Base-by-base conservation (phyloP, 768 basidiomycete species). In the Leccinellum luteum region DNA sequence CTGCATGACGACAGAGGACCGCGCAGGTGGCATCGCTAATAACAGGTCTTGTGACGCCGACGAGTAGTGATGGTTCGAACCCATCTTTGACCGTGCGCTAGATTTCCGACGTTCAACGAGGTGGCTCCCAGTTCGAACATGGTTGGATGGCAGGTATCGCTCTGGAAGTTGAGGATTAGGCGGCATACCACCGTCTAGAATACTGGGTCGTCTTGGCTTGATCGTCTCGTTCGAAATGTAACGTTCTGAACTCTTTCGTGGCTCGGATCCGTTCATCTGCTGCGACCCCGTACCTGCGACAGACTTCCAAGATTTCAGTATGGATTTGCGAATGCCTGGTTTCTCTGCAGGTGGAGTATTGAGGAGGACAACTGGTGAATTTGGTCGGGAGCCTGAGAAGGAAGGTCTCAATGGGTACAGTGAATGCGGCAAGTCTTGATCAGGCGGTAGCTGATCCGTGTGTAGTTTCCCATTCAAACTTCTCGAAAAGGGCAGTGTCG, bases 251-350 rank as follows among this genome's bases (percentile, higher is more conserved):
- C 75, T 76, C 61, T 72, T 65, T 32, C 76, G 74, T 49, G 69
- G 66, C 51, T 78, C 75, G 15, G 66, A 60, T 7, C 67, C 58
- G 56, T 68, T 73, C 23, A 64, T 55, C 28, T 65, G 65, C 52
- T 69, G 72, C 15, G 73, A 64, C 7, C 68, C 69, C 1, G 67
- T 66, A 5, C 74, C 72, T 10, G 79, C 74, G 6, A 78, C 72
- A 14, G 81, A 77, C 67, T 83, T 86, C 81, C 81, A 83, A 10
- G 78, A 75, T 68, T 89, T 89, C 61, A 90, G 70, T 57, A 90
- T 90, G 12, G 89, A 90, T 75, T 88, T 90, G 44, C 85, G 82
- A 50, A 75, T 75, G 25, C 71, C 75, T 9, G 71, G 66, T 64
- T 78, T 82, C 61, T 82, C 79, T 50, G 75, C 74, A n/a, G 70